A percentile compares a stretch with the other conserved stretches of the same genome.
phyloP scores from a whole-genome alignment of 257 asterid genomes.

The Cynanchum wilfordii region DNA sequence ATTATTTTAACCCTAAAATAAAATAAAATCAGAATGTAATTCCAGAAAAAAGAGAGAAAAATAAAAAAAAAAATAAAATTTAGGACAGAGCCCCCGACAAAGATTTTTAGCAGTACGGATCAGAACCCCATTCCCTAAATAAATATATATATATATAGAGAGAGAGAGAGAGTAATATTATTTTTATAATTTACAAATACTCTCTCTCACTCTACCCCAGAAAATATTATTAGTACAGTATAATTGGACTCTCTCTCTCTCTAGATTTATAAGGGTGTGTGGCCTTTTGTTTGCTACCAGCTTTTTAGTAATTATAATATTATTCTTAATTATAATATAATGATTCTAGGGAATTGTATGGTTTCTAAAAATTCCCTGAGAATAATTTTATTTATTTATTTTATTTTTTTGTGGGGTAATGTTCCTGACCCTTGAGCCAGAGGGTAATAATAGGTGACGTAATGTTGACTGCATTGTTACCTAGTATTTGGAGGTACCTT shows the following conservation, averaged over 20 bases:
- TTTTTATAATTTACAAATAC: background rate
- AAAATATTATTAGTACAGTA: background rate
- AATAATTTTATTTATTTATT: conserved; percentile 12
- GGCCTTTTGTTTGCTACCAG: conserved; percentile 19
- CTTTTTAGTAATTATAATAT: no score
- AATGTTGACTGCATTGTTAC: conserved; percentile 7
- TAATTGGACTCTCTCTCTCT: conserved; percentile 19
- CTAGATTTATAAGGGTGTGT: conserved; percentile 24
- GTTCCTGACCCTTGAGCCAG: conserved; percentile 8
- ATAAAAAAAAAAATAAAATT: background rate
- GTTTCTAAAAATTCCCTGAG: conserved; percentile 21
- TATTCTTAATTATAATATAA: background rate
- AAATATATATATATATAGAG: background rate
- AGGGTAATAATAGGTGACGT: background rate
- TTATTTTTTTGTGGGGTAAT: background rate
- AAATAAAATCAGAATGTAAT: background rate
- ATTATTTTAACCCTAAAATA: no score
- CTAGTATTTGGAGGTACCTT: background rate
- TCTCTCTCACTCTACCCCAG: conserved; percentile 17
- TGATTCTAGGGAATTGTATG: conserved; percentile 17
- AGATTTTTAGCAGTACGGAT: conserved; percentile 44
- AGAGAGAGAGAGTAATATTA: no score
- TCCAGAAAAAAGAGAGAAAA: background rate
- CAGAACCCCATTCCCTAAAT: conserved; percentile 21
- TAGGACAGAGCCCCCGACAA: conserved; percentile 32